Evolutionary conservation across 208 protist species (phyloP).

Genomic region (Lotmaria passim): DNA sequence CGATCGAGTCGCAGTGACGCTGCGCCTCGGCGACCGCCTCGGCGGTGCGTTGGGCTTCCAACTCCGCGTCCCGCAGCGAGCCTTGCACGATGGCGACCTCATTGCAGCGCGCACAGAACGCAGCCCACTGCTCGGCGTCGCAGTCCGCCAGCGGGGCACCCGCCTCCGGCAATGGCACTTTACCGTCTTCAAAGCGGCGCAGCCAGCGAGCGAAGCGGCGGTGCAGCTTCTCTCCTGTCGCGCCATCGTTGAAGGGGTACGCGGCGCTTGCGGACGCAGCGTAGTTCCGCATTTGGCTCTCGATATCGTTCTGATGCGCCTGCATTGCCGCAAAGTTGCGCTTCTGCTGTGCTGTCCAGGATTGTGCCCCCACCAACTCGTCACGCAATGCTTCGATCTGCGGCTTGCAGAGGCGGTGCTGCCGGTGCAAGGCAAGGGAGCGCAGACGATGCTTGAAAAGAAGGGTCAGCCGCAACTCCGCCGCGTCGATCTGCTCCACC

Average conservation of each 20-base stretch:
- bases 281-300: conserved; percentile 47
- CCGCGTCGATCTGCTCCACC: conserved; percentile 57
- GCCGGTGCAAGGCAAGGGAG: conserved; percentile 30
- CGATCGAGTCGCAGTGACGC: conserved; percentile 26
- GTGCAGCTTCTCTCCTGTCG: conserved; percentile 69
- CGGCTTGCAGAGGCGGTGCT: conserved; percentile 28
- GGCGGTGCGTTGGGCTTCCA: conserved; percentile 30
- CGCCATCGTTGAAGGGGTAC: conserved; percentile 67
- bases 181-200: conserved; percentile 64
- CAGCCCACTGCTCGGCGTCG: conserved; percentile 55
- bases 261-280: conserved; percentile 31
- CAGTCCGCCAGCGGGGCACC: conserved; percentile 43
- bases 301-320: conserved; percentile 32
- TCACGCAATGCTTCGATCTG: conserved; percentile 35
- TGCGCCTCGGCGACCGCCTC: conserved; percentile 35
- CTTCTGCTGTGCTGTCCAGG: conserved; percentile 41
- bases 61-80: conserved; percentile 32
- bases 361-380: conserved; percentile 34
- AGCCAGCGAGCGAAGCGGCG: conserved; percentile 77
- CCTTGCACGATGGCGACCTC: conserved; percentile 42
- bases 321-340: conserved; percentile 36
- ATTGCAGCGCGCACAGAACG: conserved; percentile 64
- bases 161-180: conserved; percentile 33
- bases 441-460: conserved; percentile 67
- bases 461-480: conserved; percentile 77